Evolutionary conservation across 108 stramenopile species (phyloP), one percentile per base, ranked within the genome.

Genomic region (Schizochytrium sp.): DNA sequence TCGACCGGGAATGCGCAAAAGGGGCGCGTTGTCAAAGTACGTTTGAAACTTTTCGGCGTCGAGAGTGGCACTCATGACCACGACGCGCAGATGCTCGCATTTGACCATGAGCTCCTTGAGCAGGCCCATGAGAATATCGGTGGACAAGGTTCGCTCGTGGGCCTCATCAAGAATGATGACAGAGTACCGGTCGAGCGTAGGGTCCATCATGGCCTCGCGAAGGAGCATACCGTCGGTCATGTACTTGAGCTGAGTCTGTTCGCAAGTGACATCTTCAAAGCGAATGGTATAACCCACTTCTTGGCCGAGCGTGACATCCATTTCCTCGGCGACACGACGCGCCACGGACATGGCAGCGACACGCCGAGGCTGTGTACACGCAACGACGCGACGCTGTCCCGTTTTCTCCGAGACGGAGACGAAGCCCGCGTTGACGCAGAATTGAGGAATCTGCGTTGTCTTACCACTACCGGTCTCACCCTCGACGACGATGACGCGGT

Each of bases 221-320:
- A 94, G 89, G 47, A 94, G 92, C 93, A 94, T 94, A 57, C 94
- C 94, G 87, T 94, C 94, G 28, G 92, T 92, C 90, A 91, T 88
- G 12, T 72, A 91, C 89, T 98, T 99, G 41, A 97, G 89, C 34
- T 97, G 94, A 4, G 97, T 97, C 34, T 87, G 89, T 21, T 93
- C 72, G 5, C 94, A 93, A 91, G 95, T 95, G 69, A 89, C 93
- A 90, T 98, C 98, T 92, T 99, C 99, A 91, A 99, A 99, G 28
- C 99, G 97, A 91, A 99, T 99, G 45, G 97, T 98, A 89, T 99
- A 99, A 19, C 99, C 99, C 12, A 99, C 99, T 87, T 98, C 95
- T 55, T 93, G 89, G 4, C 99, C 99, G 44, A 99, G 92, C 69
- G 92, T 88, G 0, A 98, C 98, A 93, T 99, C 99, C 98, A 99